Conservation (phyloP, 495 filamentous ascomycete species). For the Xylaria venustula region DNA sequence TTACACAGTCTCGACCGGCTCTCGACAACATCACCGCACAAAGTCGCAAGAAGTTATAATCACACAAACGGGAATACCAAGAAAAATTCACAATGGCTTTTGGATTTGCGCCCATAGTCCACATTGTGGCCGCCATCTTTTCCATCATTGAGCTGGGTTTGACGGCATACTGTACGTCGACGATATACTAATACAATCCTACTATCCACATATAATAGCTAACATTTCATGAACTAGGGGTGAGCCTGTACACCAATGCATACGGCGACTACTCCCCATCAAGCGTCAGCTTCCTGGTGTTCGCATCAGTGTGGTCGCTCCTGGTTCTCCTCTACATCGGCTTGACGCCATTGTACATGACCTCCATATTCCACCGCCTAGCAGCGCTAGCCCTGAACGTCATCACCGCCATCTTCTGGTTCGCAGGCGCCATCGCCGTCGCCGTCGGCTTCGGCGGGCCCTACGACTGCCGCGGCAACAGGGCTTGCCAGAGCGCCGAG, state of each 20-base stretch:
- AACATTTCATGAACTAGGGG: constrained; percentile 26
- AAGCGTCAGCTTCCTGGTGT: constrained; percentile 69
- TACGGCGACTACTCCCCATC: constrained; percentile 38
- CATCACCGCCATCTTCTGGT: constrained; percentile 85
- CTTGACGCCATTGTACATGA: constrained; percentile 59
- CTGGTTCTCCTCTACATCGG: constrained; percentile 66
- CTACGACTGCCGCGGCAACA: constrained; percentile 25
- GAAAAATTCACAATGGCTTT: constrained; percentile 34
- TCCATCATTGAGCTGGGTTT: constrained; percentile 70
- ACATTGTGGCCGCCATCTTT: constrained; percentile 63
- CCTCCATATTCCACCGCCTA: constrained; percentile 56
- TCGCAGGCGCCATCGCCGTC: constrained; percentile 75
- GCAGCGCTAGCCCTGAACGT: constrained; percentile 63
- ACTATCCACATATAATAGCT: background rate
- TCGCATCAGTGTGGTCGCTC: constrained; percentile 69
- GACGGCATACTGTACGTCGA: constrained; percentile 63
- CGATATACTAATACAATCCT: background rate
- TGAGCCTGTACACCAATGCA: constrained; percentile 30
- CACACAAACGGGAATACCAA: background rate
- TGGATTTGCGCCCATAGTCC: constrained; percentile 60
- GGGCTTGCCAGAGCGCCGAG: constrained; percentile 38
- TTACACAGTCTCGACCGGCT: no score
- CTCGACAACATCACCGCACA: no score
- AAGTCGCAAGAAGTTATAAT: background rate
- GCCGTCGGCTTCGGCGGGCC: constrained; percentile 57